These are phyloP conservation scores for Hygrocybe coccinea DNA, from an alignment of 768 basidiomycete genomes.

Conservation along the genomic window DNA sequence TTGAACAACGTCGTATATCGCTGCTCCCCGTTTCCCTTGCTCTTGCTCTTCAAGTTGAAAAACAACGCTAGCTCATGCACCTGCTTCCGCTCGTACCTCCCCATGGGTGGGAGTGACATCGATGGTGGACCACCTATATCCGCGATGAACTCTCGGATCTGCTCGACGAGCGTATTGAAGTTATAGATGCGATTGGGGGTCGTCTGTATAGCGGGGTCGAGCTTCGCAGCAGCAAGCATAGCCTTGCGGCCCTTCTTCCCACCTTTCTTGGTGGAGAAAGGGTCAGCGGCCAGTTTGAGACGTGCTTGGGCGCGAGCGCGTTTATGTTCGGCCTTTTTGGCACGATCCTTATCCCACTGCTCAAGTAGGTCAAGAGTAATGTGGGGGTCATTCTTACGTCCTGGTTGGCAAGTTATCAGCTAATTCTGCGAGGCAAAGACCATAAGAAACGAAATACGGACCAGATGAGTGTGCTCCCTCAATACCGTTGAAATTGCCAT, in stretches of 20 bases:
- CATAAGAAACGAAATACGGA: constrained; percentile 41
- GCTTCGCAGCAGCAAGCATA: constrained; percentile 47
- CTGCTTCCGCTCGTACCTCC: constrained; percentile 61
- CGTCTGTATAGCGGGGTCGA: constrained; percentile 41
- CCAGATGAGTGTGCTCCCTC: constrained; percentile 36
- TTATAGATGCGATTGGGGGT: constrained; percentile 55
- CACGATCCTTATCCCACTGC: constrained; percentile 79
- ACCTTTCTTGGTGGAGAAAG: constrained; percentile 54
- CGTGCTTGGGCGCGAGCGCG: constrained; percentile 53
- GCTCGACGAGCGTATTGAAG: constrained; percentile 59
- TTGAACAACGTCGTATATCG: constrained; percentile 77
- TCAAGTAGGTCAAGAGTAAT: constrained; percentile 55
- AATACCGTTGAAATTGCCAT: constrained; percentile 48
- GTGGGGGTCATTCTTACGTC: constrained; percentile 48
- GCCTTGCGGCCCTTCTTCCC: constrained; percentile 67
- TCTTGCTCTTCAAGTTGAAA: constrained; percentile 74
- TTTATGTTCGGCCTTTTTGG: constrained; percentile 77
- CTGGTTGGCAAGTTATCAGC: constrained; percentile 17
- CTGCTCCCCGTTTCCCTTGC: constrained; percentile 61
- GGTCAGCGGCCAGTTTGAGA: constrained; percentile 56
- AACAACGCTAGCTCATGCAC: constrained; percentile 78
- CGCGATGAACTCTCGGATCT: constrained; percentile 65
- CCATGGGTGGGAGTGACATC: constrained; percentile 75
- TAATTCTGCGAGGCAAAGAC: not conserved
- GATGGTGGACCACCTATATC: constrained; percentile 46